Conservation (phyloP, 1,284 basidiomycete species). For the Violaceomyces palustris region DNA sequence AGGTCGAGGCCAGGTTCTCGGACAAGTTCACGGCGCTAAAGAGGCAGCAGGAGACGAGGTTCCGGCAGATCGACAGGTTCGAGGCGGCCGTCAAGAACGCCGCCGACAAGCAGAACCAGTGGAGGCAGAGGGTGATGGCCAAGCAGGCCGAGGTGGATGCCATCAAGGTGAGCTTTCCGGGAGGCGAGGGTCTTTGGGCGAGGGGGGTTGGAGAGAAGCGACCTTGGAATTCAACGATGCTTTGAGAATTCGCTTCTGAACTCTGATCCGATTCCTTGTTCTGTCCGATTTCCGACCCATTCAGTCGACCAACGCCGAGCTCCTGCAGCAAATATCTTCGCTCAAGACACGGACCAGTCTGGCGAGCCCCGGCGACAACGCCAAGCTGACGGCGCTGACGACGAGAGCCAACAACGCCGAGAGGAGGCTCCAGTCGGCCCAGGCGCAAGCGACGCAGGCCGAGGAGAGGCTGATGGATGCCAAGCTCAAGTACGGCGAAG, state of each 20-base stretch:
- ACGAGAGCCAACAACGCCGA: slow-evolving; percentile 57
- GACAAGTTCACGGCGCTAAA: slow-evolving; percentile 75
- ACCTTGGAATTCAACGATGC: neutral
- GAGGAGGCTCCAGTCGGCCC: slow-evolving; percentile 70
- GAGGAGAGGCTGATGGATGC: slow-evolving; percentile 84
- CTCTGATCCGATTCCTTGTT: neutral
- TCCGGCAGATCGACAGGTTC: slow-evolving; percentile 90
- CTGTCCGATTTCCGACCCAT: neutral
- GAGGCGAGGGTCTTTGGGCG: too few species aligned
- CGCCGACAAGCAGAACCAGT: slow-evolving; percentile 74
- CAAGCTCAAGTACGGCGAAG: slow-evolving; percentile 56
- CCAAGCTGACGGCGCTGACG: slow-evolving; percentile 32
- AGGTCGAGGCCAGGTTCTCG: slow-evolving; percentile 66
- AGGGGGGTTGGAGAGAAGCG: too few species aligned
- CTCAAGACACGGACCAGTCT: slow-evolving; percentile 58
- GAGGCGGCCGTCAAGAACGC: slow-evolving; percentile 79
- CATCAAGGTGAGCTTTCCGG: slow-evolving; percentile 22
- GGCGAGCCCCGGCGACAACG: slow-evolving; percentile 28
- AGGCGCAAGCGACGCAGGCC: slow-evolving; percentile 72
- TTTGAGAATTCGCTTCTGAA: neutral
- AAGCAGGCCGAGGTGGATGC: slow-evolving; percentile 83
- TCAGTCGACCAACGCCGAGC: slow-evolving; percentile 69
- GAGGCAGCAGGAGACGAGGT: slow-evolving; percentile 78
- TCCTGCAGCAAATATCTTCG: slow-evolving; percentile 67
- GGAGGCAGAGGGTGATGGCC: slow-evolving; percentile 73